Evolutionary conservation across 2,329 filamentous ascomycete genomes (phyloP), one percentile per base, ranked within the genome.

Genomic region (Decorospora gaudefroyi): DNA sequence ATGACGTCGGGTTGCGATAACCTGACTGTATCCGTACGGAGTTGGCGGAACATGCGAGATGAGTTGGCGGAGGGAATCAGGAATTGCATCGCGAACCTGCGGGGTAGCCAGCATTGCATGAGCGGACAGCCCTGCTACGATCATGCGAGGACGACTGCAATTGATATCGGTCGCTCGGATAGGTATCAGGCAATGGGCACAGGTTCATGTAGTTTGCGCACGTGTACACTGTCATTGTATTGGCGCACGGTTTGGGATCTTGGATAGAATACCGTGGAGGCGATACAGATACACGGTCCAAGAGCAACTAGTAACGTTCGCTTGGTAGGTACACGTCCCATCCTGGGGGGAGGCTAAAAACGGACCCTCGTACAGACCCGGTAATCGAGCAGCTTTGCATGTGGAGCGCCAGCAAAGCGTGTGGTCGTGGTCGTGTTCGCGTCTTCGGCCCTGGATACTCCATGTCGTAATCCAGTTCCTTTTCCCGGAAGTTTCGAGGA

Each of bases 121-220:
- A 33, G 28, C 22, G 12, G 16, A 23, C 40, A 29, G 23, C 28
- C n/a, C 22, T 30, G 31, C 13, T 17, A 22, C 27, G n/a, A 17
- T 31, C 32, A 43, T 18, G 26, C 26, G 21, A 36, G 22, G 40
- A 31, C 28, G 35, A 7, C 27, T 30, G 26, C 28, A 27, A 28
- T 35, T 13, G 31, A 35, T 16, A 8, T 15, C 27, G 22, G 32
- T 15, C 35, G 32, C 44, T 37, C 32, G 28, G 39, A 47, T 42
- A n/a, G n/a, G n/a, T n/a, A 27, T 43, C 35, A 39, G 44, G 44
- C 44, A 47, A 37, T 47, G 44, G 44, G 39, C 44, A 47, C 38
- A 47, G 42, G 44, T 43, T 47, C 44, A 27, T 43, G 38, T 25
- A 34, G 30, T 38, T n/a, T 21, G 44, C 44, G 43, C 22, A 43